phyloP scores from a whole-genome alignment of 805 yeast species.

The Torulaspora quercuum region DNA sequence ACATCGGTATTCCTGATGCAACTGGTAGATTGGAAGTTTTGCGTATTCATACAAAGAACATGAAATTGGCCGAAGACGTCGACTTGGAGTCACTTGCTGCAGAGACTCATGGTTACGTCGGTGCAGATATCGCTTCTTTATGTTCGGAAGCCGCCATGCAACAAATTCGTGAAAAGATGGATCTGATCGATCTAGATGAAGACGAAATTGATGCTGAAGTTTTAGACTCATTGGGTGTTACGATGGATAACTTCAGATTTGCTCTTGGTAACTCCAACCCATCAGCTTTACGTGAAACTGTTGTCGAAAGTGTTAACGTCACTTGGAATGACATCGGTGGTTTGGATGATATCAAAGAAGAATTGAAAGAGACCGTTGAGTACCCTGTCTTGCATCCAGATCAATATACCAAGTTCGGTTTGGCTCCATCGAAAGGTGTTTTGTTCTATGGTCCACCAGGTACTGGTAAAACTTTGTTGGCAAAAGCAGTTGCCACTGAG shows the following conservation, averaged over 20 bases:
- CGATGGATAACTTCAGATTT: conserved; percentile 98
- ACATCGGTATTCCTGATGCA: conserved; percentile 95
- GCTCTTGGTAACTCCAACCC: conserved; percentile 98
- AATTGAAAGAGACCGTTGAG: conserved; percentile 97
- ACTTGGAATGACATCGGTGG: conserved; percentile 99
- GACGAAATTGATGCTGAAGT: conserved; percentile 97
- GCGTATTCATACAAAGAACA: conserved; percentile 96
- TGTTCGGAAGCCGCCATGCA: conserved; percentile 99
- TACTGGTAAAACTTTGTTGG: conserved; percentile 98
- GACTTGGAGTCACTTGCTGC: conserved; percentile 93
- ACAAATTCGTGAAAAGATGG: conserved; percentile 99
- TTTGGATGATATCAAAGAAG: conserved; percentile 90
- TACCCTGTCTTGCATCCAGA: conserved; percentile 99
- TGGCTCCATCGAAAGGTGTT: conserved; percentile 97
- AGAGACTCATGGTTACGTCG: conserved; percentile 99
- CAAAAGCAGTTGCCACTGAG: conserved; percentile 99
- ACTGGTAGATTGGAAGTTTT: conserved; percentile 96
- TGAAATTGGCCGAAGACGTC: conserved; percentile 93
- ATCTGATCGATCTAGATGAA: conserved; percentile 89
- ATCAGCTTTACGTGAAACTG: conserved; percentile 98
- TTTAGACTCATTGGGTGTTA: conserved; percentile 92
- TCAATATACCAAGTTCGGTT: conserved; percentile 95
- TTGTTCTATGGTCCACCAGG: conserved; percentile 99
- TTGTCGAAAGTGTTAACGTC: conserved; percentile 96
- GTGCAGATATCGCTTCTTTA: conserved; percentile 96